Evolutionary conservation across 441 rosid species (phyloP).

Genomic region (Erodium trifolium): DNA sequence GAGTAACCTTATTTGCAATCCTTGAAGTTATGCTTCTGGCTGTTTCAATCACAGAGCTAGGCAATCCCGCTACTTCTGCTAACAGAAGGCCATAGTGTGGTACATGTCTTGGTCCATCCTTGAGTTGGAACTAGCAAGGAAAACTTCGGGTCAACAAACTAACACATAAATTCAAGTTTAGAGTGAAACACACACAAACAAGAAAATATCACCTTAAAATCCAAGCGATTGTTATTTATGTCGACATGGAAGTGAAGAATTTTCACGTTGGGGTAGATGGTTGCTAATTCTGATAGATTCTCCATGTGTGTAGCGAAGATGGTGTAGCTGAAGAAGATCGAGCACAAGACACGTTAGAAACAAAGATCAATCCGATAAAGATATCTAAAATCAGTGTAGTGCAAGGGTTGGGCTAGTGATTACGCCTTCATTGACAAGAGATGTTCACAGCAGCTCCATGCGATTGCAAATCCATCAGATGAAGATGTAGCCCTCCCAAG

Average conservation of each 20-base stretch:
- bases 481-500: conserved; percentile 99
- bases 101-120: conserved; percentile 65
- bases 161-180: conserved; percentile 1
- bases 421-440: conserved; percentile 76
- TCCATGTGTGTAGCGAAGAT: conserved; percentile 95
- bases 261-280: conserved; percentile 82
- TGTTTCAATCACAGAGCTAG: conserved; percentile 67
- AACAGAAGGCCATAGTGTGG: conserved; percentile 82
- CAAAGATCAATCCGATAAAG: neutral
- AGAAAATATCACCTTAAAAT: conserved; percentile 61
- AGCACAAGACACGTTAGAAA: neutral
- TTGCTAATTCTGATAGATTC: conserved; percentile 74
- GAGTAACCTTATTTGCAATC: conserved; percentile 53
- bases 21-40: conserved; percentile 66
- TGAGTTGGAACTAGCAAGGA: conserved; percentile 58
- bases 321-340: conserved; percentile 54
- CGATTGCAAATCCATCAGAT: conserved; percentile 84
- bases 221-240: conserved; percentile 60
- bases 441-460: conserved; percentile 98
- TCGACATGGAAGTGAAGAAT: conserved; percentile 77
- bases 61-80: conserved; percentile 91
- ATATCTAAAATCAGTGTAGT: neutral
- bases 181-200: neutral
- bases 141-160: conserved; percentile 16
- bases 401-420: conserved; percentile 16